Conservation (phyloP, 1,284 basidiomycete genomes). For the Malassezia restricta region DNA sequence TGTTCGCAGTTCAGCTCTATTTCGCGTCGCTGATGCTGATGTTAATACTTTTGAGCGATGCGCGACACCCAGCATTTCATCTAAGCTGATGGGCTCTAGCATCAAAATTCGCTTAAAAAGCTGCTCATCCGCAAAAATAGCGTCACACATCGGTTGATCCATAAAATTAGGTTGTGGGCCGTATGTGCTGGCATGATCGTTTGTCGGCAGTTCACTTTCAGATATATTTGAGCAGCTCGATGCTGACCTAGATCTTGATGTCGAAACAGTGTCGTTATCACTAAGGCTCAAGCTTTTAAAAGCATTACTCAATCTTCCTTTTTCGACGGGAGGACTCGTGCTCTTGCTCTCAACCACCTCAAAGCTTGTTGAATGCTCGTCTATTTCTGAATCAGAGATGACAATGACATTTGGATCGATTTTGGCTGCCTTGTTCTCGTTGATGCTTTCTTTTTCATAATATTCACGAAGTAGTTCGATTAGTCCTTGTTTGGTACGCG, state of each 20-base stretch:
- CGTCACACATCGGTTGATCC: not conserved
- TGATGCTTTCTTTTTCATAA: not conserved
- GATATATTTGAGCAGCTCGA: not conserved
- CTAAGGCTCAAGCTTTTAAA: not conserved
- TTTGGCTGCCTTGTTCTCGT: not conserved
- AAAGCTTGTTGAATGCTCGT: not conserved
- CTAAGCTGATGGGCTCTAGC: conserved; percentile 9
- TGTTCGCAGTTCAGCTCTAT: conserved; percentile 5
- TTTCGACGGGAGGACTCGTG: not conserved
- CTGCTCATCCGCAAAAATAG: conserved; percentile 4
- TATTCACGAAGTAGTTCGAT: not conserved
- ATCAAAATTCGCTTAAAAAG: conserved; percentile 7
- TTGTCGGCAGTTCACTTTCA: too few species aligned
- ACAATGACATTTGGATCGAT: not conserved
- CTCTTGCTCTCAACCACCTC: not conserved
- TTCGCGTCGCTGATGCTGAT: not conserved
- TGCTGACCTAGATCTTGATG: too few species aligned
- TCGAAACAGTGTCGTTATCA: not conserved
- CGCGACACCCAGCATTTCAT: conserved; percentile 6
- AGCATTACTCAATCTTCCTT: not conserved
- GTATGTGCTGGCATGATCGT: not conserved
- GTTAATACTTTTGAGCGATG: not conserved
- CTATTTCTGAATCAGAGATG: not conserved
- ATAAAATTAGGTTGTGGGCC: not conserved
- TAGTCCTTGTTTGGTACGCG: not conserved